Base-by-base conservation (phyloP, 768 basidiomycete species). In the Amylocystis lapponica region DNA sequence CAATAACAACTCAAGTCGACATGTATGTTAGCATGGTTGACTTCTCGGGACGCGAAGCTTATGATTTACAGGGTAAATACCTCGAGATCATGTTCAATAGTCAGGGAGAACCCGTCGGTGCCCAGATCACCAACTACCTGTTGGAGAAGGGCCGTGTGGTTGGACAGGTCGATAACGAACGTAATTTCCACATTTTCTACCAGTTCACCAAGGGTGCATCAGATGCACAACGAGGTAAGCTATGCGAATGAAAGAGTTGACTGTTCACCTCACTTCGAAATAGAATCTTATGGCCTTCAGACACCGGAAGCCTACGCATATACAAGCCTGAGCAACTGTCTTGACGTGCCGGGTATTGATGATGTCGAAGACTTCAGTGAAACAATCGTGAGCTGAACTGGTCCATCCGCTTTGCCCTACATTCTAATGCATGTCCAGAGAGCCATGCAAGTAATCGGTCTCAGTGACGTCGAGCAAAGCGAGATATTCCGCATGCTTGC, bases 101-200 rank as follows among this genome's bases (percentile, higher is more conserved):
- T 17, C 76, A 81, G 13, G 94, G 94, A 40, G 89, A 94, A 57
- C 96, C 96, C 14, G 82, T 98, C 27, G 96, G 96, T 31, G 96
- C 96, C 1, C 91, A 96, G 59, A 98, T 99, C 50, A 98, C 96
- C 6, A 99, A 98, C 62, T 99, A 99, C 59, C 76, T 99, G 9
- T 69, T 99, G 47, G 96, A 99, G 67, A 99, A 99, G 66, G 89
- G 91, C 17, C 81, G 93, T 47, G 91, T 98, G 11, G 94, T 97
- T 10, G 93, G 94, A 26, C 96, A 99, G 59, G 88, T 98, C 42
- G 85, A 90, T 61, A 86, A 88, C 52, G 96, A 99, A 65, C 81
- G 96, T 48, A 89, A 96, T 63, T 98, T 98, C 65, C 96, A 99
- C 58, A 94, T 99, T 48, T 98, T 99, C 72, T 99, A 98, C 64